Evolutionary conservation across 306 rosid genomes (phyloP).

Genomic region (Herpetospermum pedunculosum): DNA sequence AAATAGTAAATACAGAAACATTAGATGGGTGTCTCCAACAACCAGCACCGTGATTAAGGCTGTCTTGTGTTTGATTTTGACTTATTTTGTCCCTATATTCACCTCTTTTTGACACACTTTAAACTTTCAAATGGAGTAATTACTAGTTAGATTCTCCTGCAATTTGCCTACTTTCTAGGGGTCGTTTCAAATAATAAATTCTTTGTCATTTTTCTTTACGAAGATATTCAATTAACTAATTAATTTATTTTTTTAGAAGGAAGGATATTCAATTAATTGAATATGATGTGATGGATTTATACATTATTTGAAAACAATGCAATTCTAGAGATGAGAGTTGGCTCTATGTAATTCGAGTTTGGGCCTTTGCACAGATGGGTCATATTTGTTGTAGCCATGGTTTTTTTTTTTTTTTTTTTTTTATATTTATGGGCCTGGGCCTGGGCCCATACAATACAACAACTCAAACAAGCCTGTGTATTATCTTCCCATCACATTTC

Average conservation of each 20-base stretch:
- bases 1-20: background rate
- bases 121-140: background rate
- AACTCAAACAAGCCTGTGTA: too few species aligned
- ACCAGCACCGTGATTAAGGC: slow-evolving; percentile 20
- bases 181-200: background rate
- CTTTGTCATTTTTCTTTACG: background rate
- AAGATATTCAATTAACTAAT: background rate
- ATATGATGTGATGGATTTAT: background rate
- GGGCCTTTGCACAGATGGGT: too few species aligned
- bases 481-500: too few species aligned
- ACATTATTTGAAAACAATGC: background rate
- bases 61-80: background rate
- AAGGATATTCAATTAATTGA: too few species aligned
- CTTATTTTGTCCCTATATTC: background rate
- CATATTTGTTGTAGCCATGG: too few species aligned
- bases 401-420: too few species aligned
- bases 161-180: background rate
- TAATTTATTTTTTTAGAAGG: too few species aligned
- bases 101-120: background rate
- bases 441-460: too few species aligned
- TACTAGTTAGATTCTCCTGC: background rate
- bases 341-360: too few species aligned
- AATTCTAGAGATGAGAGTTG: background rate
- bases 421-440: too few species aligned
- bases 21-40: slow-evolving; percentile 19